These are phyloP conservation scores for Paraphoma chrysanthemicola DNA, from an alignment of 2,329 filamentous ascomycete genomes.

Conservation along the genomic window DNA sequence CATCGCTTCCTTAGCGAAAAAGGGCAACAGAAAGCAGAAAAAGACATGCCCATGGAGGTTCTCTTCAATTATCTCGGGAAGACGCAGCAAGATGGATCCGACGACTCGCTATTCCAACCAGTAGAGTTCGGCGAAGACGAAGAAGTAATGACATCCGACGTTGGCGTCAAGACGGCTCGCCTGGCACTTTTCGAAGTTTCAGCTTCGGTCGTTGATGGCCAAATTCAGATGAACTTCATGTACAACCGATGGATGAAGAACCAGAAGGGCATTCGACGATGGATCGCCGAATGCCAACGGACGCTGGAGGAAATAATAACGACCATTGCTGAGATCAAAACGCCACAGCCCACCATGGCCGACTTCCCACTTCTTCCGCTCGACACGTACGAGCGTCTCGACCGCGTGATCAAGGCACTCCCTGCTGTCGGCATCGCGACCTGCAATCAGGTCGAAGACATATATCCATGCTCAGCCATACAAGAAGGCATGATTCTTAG, in stretches of 20 bases:
- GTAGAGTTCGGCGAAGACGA: constrained; percentile 35
- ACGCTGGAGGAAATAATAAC: constrained; percentile 39
- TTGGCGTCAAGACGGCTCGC: constrained; percentile 31
- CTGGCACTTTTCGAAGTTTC: constrained; percentile 44
- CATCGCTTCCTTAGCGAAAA: constrained; percentile 39
- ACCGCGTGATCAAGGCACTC: constrained; percentile 36
- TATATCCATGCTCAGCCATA: constrained; percentile 42
- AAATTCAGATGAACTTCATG: constrained; percentile 40
- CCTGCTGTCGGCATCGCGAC: constrained; percentile 27
- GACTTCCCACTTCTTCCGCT: constrained; percentile 43
- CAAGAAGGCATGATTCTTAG: constrained; percentile 44
- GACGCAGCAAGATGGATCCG: constrained; percentile 55
- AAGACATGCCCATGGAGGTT: constrained; percentile 63
- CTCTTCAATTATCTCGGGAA: constrained; percentile 65
- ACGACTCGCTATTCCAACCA: constrained; percentile 56
- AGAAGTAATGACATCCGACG: constrained; percentile 32
- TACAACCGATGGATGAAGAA: constrained; percentile 44
- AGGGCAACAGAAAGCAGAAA: constrained; percentile 34
- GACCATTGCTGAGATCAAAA: constrained; percentile 27
- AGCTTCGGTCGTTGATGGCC: constrained; percentile 27
- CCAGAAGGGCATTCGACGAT: constrained; percentile 40
- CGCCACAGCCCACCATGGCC: constrained; percentile 36
- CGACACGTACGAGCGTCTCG: constrained; percentile 39
- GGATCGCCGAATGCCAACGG: constrained; percentile 42
- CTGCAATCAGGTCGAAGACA: constrained; percentile 36